phyloP scores from a whole-genome alignment of 768 basidiomycete species.

The Ramaria sp. region DNA sequence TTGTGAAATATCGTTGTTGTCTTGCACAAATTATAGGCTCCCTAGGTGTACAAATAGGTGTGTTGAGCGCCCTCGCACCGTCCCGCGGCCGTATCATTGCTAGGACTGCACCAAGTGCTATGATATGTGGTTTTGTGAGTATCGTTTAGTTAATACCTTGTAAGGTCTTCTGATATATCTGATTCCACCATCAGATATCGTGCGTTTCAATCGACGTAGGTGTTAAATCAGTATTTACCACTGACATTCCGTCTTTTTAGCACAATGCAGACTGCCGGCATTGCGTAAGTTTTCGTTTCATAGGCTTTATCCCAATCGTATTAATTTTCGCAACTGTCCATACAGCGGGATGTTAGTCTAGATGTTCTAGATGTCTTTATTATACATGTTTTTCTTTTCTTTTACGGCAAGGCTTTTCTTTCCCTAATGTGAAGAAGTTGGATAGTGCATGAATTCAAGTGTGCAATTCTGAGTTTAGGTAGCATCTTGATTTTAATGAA shows the following conservation, averaged over 20 bases:
- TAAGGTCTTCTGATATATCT: not conserved
- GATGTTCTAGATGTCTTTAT: not conserved
- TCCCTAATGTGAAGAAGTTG: no score
- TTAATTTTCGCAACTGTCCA: not conserved
- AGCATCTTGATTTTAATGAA: no score
- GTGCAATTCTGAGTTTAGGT: no score
- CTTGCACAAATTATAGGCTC: conserved; percentile 32
- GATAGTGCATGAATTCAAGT: no score
- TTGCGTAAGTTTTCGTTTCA: conserved; percentile 33
- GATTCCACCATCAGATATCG: not conserved
- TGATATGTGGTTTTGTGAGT: conserved; percentile 62
- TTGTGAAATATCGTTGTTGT: not conserved
- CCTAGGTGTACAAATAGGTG: conserved; percentile 79
- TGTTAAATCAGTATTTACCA: not conserved
- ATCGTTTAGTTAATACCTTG: not conserved
- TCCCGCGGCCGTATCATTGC: conserved; percentile 62
- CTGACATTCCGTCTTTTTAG: conserved; percentile 10
- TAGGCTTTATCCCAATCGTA: not conserved
- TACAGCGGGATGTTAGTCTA: conserved; percentile 23
- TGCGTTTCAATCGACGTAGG: conserved; percentile 10
- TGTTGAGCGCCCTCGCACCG: conserved; percentile 59
- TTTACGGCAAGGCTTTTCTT: no score
- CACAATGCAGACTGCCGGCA: conserved; percentile 47
- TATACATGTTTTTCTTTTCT: no score
- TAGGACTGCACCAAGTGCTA: conserved; percentile 52